A percentile compares a stretch with the other conserved stretches of the same genome.
phyloP scores from a whole-genome alignment of 768 basidiomycete species.

The Phaeotremella fagi region DNA sequence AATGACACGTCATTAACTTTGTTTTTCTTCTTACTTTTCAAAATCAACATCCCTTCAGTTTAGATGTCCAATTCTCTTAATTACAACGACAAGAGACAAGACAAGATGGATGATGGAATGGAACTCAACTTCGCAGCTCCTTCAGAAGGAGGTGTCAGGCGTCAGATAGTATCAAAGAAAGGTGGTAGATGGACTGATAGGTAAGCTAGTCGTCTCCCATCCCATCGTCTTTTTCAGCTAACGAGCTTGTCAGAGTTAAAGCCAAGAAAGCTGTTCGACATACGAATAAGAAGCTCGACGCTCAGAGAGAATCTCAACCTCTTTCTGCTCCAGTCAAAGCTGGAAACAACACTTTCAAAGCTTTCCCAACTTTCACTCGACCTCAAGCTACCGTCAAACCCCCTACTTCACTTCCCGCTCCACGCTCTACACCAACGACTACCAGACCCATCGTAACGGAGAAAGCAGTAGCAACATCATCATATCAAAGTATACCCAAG shows the following conservation, averaged over 20 bases:
- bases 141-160: conserved; percentile 4
- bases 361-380: conserved; percentile 31
- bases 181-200: conserved; percentile 55
- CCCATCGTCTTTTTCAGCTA: no score
- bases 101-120: conserved; percentile 62
- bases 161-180: conserved; percentile 36
- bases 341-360: conserved; percentile 49
- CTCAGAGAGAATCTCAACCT: background rate
- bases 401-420: conserved; percentile 45
- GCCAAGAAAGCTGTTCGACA: conserved; percentile 55
- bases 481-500: background rate
- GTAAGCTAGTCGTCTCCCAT: no score
- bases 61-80: no score
- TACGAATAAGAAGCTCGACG: conserved; percentile 5
- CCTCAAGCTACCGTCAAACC: conserved; percentile 33
- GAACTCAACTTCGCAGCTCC: conserved; percentile 62
- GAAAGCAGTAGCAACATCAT: background rate
- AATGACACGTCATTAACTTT: no score
- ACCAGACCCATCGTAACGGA: background rate
- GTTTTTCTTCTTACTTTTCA: no score
- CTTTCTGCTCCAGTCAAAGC: conserved; percentile 24
- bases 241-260: conserved; percentile 57
- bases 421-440: background rate
- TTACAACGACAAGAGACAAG: no score
- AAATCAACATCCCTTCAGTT: no score